Evolutionary conservation across 2,329 filamentous ascomycete species (phyloP).

Genomic region (Colletotrichum brevisporum): DNA sequence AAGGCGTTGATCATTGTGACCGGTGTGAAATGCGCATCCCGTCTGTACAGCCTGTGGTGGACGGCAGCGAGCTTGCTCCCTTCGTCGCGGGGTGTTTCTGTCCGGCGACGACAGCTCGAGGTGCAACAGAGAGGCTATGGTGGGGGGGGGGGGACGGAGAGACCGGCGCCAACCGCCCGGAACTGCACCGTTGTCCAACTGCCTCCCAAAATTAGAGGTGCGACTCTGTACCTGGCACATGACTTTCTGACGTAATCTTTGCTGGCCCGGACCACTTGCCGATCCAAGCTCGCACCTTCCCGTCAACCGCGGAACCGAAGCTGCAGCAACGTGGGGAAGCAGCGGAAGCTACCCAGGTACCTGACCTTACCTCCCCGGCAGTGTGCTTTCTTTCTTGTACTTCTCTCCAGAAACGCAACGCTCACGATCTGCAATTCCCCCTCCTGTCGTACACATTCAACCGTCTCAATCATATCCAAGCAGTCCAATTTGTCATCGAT

Average conservation of each 20-base stretch:
- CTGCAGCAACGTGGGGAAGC: slow-evolving; percentile 40
- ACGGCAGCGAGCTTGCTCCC: background rate
- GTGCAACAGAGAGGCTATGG: slow-evolving; percentile 7
- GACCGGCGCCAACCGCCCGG: background rate
- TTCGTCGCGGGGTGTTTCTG: background rate
- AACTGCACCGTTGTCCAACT: background rate
- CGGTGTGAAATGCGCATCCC: slow-evolving; percentile 44
- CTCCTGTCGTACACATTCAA: background rate
- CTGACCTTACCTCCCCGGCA: too few relatives aligned
- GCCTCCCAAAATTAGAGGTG: slow-evolving; percentile 21
- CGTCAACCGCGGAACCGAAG: slow-evolving; percentile 12
- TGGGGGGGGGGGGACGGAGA: slow-evolving; percentile 31
- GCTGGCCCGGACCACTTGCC: accelerated
- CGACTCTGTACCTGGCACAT: slow-evolving; percentile 31
- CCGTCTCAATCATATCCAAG: background rate
- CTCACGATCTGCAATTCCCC: slow-evolving; percentile 6
- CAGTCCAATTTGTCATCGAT: background rate
- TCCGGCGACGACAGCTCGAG: slow-evolving; percentile 4
- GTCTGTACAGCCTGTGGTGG: background rate
- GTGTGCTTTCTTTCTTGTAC: background rate
- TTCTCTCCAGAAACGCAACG: background rate
- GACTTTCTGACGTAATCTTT: slow-evolving; percentile 39
- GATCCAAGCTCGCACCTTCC: slow-evolving; percentile 25
- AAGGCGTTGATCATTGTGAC: slow-evolving; percentile 95
- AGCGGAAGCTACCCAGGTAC: slow-evolving; percentile 28